Evolutionary conservation across 129 eudicot genomes (phyloP), one percentile per base, ranked within the genome.

Genomic region (Tagetes erecta): DNA sequence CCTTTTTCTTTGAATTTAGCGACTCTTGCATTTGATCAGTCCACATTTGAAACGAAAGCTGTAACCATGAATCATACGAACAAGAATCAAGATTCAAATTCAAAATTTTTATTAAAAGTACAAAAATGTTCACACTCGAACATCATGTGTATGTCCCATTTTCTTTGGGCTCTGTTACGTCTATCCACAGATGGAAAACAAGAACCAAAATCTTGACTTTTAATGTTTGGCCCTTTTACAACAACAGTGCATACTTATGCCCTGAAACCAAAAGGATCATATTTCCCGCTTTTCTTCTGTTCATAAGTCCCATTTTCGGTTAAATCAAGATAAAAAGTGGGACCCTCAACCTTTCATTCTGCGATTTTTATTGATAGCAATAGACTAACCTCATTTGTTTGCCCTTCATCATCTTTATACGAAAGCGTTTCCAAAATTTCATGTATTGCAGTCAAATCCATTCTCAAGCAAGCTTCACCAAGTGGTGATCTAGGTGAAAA

Each of bases 41-140:
- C 93, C 93, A 87, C 87, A 85, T 85, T 78, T 85, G 93, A 83
- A 87, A 87, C 8, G 93, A 87, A 36, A 87, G 86, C 93, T 87
- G 84, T 72, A 51, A 70, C 31, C 14, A 49, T n/a, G 51, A 68
- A 51, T 53, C 51, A n/a, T 46, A 68, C n/a, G 3, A 64, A 70
- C 30, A 63, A 69, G 58, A 77, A 47, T 66, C 71, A 80, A 49
- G 51, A 31, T 38, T 13, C 67, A 30, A 27, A 11, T 56, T 45
- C 27, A 20, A 20, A 20, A 20, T 36, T 41, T 6, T 12, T 37
- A 65, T 14, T 20, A 20, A 20, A 20, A 73, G 42, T 12, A 44
- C 36, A 37, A 38, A 62, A 36, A 35, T 4, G n/a, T 31, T 13
- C 13, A 12, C 13, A 4, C 9, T 56, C 3, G 1, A 56, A 27